phyloP scores from a whole-genome alignment of 192 early-diverging fungal species.

The Backusella westeae region DNA sequence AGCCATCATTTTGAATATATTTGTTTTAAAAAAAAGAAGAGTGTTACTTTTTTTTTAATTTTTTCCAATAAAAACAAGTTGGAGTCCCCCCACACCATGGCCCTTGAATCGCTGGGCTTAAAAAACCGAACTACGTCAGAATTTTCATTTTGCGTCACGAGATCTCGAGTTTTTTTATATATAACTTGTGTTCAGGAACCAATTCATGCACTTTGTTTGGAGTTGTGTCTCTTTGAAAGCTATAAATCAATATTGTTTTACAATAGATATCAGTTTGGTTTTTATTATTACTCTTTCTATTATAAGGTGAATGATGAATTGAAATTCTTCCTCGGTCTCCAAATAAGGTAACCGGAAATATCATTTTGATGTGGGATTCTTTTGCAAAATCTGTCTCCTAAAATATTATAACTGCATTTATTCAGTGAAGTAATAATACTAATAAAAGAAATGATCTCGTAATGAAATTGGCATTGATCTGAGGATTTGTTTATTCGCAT shows the following conservation, averaged over 20 bases:
- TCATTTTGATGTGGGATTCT: no score
- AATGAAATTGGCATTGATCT: no score
- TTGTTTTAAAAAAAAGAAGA: not conserved
- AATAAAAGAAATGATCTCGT: no score
- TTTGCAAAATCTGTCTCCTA: no score
- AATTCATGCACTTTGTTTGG: not conserved
- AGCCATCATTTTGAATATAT: slow-evolving; percentile 11
- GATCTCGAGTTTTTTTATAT: not conserved
- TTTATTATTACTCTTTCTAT: no score
- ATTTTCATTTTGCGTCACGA: not conserved
- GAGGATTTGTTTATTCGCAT: no score
- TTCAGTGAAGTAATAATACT: no score
- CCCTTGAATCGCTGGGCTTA: slow-evolving; percentile 1
- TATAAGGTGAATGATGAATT: no score
- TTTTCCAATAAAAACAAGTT: not conserved
- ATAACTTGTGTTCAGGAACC: not conserved
- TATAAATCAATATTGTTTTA: not conserved
- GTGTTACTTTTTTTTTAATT: not conserved
- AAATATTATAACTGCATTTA: no score
- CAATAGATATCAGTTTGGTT: not conserved
- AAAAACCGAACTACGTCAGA: not conserved
- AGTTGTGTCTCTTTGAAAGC: no score
- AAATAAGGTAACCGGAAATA: no score
- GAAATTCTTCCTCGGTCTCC: no score
- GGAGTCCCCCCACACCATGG: not conserved